Conservation (phyloP, 495 filamentous ascomycete species). For the Pyrenula aspistea region DNA sequence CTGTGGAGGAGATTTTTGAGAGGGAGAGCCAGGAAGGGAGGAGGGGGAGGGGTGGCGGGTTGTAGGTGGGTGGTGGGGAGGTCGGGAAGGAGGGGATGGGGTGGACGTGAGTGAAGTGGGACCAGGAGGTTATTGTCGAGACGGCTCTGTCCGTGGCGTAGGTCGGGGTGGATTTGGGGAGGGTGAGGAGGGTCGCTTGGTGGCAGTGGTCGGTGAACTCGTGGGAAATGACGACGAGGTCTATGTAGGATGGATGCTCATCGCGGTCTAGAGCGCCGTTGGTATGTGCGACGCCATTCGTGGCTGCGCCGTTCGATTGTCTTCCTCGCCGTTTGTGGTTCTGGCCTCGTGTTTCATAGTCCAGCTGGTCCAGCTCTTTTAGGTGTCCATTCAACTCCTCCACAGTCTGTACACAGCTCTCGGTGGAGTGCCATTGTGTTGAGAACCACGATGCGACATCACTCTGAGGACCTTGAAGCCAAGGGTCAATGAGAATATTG, state of each 20-base stretch:
- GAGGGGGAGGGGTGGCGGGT: conserved; percentile 16
- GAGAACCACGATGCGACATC: conserved; percentile 43
- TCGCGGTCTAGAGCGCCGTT: background rate
- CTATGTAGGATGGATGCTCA: conserved; percentile 17
- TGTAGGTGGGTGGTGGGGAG: conserved; percentile 38
- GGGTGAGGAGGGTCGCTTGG: conserved; percentile 33
- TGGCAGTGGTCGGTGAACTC: conserved; percentile 52
- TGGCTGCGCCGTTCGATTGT: background rate
- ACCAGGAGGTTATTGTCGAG: conserved; percentile 30
- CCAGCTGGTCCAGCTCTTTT: conserved; percentile 8
- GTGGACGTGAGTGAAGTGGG: conserved; percentile 35
- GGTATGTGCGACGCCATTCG: conserved; percentile 1
- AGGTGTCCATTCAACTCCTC: conserved; percentile 20
- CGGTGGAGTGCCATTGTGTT: conserved; percentile 38
- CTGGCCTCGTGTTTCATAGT: conserved; percentile 8
- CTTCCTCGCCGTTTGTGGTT: background rate
- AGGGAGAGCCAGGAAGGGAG: conserved; percentile 6
- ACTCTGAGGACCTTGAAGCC: conserved; percentile 36
- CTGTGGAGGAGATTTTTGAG: conserved; percentile 15
- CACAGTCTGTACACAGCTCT: conserved; percentile 30
- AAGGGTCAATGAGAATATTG: conserved; percentile 46
- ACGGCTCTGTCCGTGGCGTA: conserved; percentile 37
- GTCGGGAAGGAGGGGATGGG: conserved; percentile 27
- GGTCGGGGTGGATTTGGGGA: conserved; percentile 31
- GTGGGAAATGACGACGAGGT: conserved; percentile 35